These are phyloP conservation scores for Arthrinium phaeospermum DNA, from an alignment of 2,329 filamentous ascomycete genomes.

Conservation along the genomic window DNA sequence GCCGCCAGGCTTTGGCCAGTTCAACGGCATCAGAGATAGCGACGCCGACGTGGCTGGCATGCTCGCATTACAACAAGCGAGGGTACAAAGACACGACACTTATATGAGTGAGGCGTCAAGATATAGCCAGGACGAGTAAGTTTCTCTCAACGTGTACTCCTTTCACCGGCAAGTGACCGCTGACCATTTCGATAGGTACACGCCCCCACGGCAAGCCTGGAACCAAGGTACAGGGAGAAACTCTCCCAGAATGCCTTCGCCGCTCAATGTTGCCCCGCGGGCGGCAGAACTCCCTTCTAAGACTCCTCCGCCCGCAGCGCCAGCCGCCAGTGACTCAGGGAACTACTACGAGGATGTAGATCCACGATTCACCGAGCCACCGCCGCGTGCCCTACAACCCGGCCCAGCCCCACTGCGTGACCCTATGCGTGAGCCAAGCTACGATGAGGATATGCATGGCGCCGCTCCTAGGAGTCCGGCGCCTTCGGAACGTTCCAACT, in stretches of 20 bases:
- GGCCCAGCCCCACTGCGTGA: slow-evolving; percentile 34
- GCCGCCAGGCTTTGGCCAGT: slow-evolving; percentile 51
- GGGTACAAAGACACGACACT: slow-evolving; percentile 52
- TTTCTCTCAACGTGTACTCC: slow-evolving; percentile 23
- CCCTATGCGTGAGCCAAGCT: slow-evolving; percentile 38
- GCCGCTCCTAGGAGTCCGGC: slow-evolving; percentile 69
- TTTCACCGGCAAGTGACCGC: neutral
- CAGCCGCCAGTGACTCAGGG: slow-evolving; percentile 31
- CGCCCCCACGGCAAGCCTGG: slow-evolving; percentile 64
- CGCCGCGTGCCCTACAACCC: slow-evolving; percentile 30
- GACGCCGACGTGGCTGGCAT: slow-evolving; percentile 77
- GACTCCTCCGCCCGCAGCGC: slow-evolving; percentile 42
- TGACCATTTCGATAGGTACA: slow-evolving; percentile 49
- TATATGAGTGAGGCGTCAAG: slow-evolving; percentile 71
- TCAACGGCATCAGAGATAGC: slow-evolving; percentile 61
- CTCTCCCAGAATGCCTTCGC: slow-evolving; percentile 54
- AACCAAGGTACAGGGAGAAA: slow-evolving; percentile 50
- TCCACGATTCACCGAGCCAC: slow-evolving; percentile 74
- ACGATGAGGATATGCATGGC: slow-evolving; percentile 67
- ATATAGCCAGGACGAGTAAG: slow-evolving; percentile 78
- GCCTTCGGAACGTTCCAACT: slow-evolving; percentile 80
- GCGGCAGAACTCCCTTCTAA: slow-evolving; percentile 44
- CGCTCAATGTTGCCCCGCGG: slow-evolving; percentile 44
- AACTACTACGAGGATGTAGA: slow-evolving; percentile 94
- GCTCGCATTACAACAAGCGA: slow-evolving; percentile 70